Evolutionary conservation across 805 yeast species (phyloP).

Genomic region (Saccharomycopsis synnaedendra): DNA sequence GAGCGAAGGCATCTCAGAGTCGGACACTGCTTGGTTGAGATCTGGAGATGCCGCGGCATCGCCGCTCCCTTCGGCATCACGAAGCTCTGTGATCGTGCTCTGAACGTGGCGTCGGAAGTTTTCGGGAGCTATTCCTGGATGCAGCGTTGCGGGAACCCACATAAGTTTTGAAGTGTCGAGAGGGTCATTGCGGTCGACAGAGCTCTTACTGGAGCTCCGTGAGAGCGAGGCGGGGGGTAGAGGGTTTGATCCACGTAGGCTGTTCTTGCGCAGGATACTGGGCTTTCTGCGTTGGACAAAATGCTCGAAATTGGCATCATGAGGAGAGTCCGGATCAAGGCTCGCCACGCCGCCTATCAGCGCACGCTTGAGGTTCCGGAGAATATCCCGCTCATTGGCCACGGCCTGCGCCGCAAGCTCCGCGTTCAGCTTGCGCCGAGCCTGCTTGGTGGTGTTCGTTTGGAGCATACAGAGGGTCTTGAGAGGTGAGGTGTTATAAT

Average conservation of each 20-base stretch:
- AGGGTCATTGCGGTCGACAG: neutral
- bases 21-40: slow-evolving; percentile 23
- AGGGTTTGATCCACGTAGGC: neutral
- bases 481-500: neutral
- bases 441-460: slow-evolving; percentile 1
- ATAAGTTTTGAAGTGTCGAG: slow-evolving; percentile 39
- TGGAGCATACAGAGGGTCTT: neutral
- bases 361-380: slow-evolving; percentile 60
- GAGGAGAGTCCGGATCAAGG: slow-evolving; percentile 65
- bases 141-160: slow-evolving; percentile 95
- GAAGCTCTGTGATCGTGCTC: slow-evolving; percentile 22
- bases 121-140: slow-evolving; percentile 92
- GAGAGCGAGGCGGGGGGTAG: neutral
- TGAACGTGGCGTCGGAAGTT: slow-evolving; percentile 63
- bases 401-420: slow-evolving; percentile 64
- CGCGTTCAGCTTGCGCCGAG: slow-evolving; percentile 30
- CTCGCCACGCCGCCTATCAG: slow-evolving; percentile 48
- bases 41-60: slow-evolving; percentile 17
- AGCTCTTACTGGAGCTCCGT: neutral
- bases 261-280: neutral
- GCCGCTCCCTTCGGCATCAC: slow-evolving; percentile 18
- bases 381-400: slow-evolving; percentile 63
- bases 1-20: slow-evolving; percentile 44
- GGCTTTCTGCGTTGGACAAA: slow-evolving; percentile 9
- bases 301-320: slow-evolving; percentile 20